Base-by-base conservation (phyloP, 2,329 filamentous ascomycete species). In the Nemania serpens region DNA sequence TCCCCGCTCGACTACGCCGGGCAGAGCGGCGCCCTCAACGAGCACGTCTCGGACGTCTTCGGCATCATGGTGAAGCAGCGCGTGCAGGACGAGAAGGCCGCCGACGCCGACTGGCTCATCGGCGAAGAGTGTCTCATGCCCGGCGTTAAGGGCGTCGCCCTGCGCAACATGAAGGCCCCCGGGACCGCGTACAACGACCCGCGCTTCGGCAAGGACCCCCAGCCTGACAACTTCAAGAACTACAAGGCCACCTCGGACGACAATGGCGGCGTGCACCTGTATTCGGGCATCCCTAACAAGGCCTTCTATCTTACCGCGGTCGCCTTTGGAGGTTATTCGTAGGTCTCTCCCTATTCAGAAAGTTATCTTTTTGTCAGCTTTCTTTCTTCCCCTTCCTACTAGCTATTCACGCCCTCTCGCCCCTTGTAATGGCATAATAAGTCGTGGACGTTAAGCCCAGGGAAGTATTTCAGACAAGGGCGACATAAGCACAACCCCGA, bases 1-100 rank as follows among this genome's bases (percentile, higher is more conserved):
- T 78, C 77, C 11, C 77, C 78, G 1, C 77, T 86, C 9, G 73
- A 79, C 52, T 86, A 86, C 67, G 65, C 71, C n/a, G 78, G 75
- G 39, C 80, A 86, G 69, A 73, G 79, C 13, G 84, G 84, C 17
- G 83, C 83, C 13, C 74, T 86, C 41, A 86, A 86, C 61, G 84
- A 86, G 70, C 81, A 83, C 64, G 66, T 85, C 34, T 81, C 83
- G 0, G 84, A 86, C 64, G 80, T 81, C 1, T 85, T 85, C 66
- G 84, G 82, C 59, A 79, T 82, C 71, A 84, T 86, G 80, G 73
- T 82, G 60, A 84, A 85, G 75, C 83, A 86, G 71, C 78, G 77
- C 65, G 75, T 77, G 9, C 75, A 82, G 55, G 63, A 81, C 20
- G 76, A 80, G 66, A 77, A 73, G 10, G 75, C 80, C 1, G 75